phyloP scores from a whole-genome alignment of 441 rosid species.

The Omphalea diandra region DNA sequence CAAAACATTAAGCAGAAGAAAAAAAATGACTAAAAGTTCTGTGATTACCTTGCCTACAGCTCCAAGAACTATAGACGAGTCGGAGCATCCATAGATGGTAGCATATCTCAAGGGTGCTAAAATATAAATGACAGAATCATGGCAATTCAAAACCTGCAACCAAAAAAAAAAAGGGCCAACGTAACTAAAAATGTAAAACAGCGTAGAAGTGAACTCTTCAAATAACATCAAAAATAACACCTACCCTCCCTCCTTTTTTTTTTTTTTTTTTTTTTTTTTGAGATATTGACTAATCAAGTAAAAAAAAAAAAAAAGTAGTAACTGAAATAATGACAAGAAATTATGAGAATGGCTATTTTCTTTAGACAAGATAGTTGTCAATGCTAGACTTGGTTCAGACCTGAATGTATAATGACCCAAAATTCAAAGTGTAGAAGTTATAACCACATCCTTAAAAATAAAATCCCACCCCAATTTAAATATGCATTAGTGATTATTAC shows the following conservation, averaged over 20 bases:
- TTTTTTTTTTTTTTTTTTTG: not conserved
- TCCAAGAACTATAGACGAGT: conserved; percentile 93
- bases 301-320: conserved; percentile 1
- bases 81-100: conserved; percentile 95
- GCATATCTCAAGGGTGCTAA: conserved; percentile 93
- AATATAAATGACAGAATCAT: conserved; percentile 91
- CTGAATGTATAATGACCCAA: not conserved
- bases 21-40: not conserved
- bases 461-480: too few relatives aligned
- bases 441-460: not conserved
- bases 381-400: not conserved
- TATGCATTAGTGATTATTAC: too few relatives aligned
- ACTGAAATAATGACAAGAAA: not conserved
- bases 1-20: not conserved
- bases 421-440: not conserved
- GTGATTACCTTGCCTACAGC: conserved; percentile 94
- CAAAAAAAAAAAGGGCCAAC: conserved; percentile 17
- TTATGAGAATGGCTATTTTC: not conserved
- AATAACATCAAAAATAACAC: too few relatives aligned
- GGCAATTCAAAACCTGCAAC: conserved; percentile 91
- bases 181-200: not conserved
- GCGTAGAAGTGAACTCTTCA: not conserved
- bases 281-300: not conserved
- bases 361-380: not conserved
- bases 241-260: too few relatives aligned